These are phyloP conservation scores for Podila epigama DNA, from an alignment of 192 early-diverging fungal genomes.

Conservation along the genomic window DNA sequence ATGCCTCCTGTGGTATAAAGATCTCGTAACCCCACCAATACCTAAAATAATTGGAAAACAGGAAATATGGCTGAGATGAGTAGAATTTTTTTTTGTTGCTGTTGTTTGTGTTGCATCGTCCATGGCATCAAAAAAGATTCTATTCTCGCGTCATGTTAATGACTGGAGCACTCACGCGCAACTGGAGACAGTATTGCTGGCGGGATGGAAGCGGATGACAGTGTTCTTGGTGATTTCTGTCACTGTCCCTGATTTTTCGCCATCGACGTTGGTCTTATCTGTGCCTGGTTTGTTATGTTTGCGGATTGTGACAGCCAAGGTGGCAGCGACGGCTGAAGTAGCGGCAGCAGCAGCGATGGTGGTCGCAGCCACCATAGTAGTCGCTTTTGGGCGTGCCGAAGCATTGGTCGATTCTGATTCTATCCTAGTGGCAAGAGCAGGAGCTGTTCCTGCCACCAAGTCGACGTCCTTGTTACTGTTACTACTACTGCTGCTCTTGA, in stretches of 20 bases:
- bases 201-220: slow-evolving; percentile 19
- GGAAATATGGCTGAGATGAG: not conserved
- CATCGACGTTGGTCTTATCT: not conserved
- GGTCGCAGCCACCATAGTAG: slow-evolving; percentile 26
- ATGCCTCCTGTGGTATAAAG: slow-evolving; percentile 48
- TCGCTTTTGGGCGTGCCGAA: not conserved
- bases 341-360: slow-evolving; percentile 41
- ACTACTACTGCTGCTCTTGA: too few relatives aligned
- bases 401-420: not conserved
- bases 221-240: slow-evolving; percentile 13
- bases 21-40: slow-evolving; percentile 59
- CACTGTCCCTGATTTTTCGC: not conserved
- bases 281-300: not conserved
- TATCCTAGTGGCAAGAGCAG: too few relatives aligned
- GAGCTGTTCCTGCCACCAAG: too few relatives aligned
- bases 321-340: slow-evolving; percentile 31
- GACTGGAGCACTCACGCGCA: slow-evolving; percentile 17
- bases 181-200: slow-evolving; percentile 38
- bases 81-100: not conserved
- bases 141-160: not conserved
- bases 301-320: slow-evolving; percentile 16
- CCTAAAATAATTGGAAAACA: slow-evolving; percentile 1
- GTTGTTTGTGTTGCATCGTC: not conserved
- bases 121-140: not conserved
- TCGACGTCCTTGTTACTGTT: too few relatives aligned